These are phyloP conservation scores for Madurella fahalii DNA, from an alignment of 2,329 filamentous ascomycete genomes.

Conservation along the genomic window DNA sequence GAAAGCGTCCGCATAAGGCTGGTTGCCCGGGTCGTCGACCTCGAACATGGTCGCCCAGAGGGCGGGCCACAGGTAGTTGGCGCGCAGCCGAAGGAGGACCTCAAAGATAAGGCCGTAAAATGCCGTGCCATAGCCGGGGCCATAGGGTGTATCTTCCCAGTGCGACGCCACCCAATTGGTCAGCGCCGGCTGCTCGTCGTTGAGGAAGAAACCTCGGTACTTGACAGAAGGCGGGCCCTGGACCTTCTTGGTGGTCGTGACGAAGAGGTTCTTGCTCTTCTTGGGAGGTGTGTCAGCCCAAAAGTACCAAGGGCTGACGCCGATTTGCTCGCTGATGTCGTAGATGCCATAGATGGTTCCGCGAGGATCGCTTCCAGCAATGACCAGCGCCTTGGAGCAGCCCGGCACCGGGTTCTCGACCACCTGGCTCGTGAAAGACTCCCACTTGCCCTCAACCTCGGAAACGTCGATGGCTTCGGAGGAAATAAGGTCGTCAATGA, in stretches of 20 bases:
- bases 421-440: constrained; percentile 60
- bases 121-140: constrained; percentile 50
- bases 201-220: constrained; percentile 67
- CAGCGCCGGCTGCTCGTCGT: constrained; percentile 64
- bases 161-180: constrained; percentile 58
- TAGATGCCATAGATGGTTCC: constrained; percentile 69
- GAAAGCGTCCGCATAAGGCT: constrained; percentile 67
- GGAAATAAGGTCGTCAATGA: constrained; percentile 56
- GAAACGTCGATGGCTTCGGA: constrained; percentile 55
- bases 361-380: constrained; percentile 62
- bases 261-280: constrained; percentile 51
- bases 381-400: constrained; percentile 56
- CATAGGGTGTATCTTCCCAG: constrained; percentile 42
- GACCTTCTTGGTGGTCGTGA: constrained; percentile 48
- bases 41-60: constrained; percentile 67
- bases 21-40: constrained; percentile 64
- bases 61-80: constrained; percentile 71
- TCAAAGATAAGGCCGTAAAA: constrained; percentile 70
- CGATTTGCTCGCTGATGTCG: constrained; percentile 68
- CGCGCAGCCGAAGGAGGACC: constrained; percentile 62
- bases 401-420: constrained; percentile 55
- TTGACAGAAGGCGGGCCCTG: constrained; percentile 60
- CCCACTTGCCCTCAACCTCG: constrained; percentile 60
- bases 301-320: constrained; percentile 67
- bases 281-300: constrained; percentile 60